Conservation (phyloP, 306 rosid genomes). For the Mimosa bimucronata region DNA sequence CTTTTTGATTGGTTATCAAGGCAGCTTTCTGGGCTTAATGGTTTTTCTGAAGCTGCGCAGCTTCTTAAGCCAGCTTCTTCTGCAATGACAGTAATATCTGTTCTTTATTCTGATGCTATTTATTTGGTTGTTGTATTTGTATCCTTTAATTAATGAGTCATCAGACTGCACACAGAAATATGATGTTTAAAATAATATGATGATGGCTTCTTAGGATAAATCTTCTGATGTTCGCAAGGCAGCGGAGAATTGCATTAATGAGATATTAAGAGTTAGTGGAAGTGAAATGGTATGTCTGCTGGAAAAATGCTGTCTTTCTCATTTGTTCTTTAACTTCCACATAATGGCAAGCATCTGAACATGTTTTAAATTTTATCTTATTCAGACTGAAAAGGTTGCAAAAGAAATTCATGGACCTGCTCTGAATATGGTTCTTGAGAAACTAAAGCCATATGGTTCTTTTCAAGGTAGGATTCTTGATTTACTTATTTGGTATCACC, state of each 20-base stretch:
- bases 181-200: constrained; percentile 30
- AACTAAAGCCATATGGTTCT: constrained; percentile 64
- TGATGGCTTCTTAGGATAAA: constrained; percentile 71
- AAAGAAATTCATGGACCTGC: constrained; percentile 92
- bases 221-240: constrained; percentile 99
- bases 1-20: constrained; percentile 93
- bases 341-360: constrained; percentile 29
- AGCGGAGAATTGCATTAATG: constrained; percentile 84
- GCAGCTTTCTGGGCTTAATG: constrained; percentile 80
- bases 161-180: background rate
- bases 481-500: constrained; percentile 22
- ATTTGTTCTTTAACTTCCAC: constrained; percentile 26
- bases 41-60: constrained; percentile 83
- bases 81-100: constrained; percentile 77
- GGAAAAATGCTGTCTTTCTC: constrained; percentile 5
- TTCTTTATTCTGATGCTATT: constrained; percentile 15
- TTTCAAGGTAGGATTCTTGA: constrained; percentile 64
- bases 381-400: constrained; percentile 74
- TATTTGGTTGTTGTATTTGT: background rate
- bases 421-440: constrained; percentile 71
- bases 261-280: constrained; percentile 85
- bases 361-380: constrained; percentile 23
- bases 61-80: constrained; percentile 88
- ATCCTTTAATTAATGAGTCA: constrained; percentile 17
- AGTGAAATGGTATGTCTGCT: constrained; percentile 67